Conservation (phyloP, 208 protist species). For the Leishmania turanica region DNA sequence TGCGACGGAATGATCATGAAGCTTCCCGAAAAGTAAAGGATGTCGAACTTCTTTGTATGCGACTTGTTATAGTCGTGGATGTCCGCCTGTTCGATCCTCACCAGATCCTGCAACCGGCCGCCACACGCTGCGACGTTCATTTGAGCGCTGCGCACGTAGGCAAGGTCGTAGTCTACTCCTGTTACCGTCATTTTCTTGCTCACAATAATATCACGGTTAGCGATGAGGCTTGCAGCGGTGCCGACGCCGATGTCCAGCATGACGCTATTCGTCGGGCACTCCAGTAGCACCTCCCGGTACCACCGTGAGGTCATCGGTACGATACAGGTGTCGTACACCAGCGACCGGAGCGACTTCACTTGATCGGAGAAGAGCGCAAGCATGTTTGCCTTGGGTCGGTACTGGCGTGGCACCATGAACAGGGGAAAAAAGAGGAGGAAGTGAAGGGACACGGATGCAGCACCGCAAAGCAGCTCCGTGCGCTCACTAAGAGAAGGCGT, state of each 20-base stretch:
- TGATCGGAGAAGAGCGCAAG: constrained; percentile 26
- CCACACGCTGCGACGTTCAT: constrained; percentile 44
- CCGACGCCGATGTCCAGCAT: constrained; percentile 84
- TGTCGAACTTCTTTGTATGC: constrained; percentile 56
- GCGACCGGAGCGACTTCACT: constrained; percentile 40
- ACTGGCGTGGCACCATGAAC: neutral
- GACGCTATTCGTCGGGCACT: constrained; percentile 52
- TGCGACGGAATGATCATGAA: constrained; percentile 79
- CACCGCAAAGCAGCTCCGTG: neutral
- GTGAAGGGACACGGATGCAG: neutral
- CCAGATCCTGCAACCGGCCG: constrained; percentile 38
- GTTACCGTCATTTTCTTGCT: constrained; percentile 72
- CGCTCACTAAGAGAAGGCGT: neutral
- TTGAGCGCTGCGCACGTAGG: constrained; percentile 61
- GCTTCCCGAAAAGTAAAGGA: constrained; percentile 83
- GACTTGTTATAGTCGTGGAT: constrained; percentile 72
- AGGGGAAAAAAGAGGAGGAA: neutral
- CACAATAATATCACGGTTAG: constrained; percentile 73
- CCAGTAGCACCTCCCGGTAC: constrained; percentile 79
- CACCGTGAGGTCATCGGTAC: constrained; percentile 63
- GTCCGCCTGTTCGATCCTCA: constrained; percentile 56
- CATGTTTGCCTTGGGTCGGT: constrained; percentile 22
- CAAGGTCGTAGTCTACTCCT: constrained; percentile 73
- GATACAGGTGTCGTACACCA: constrained; percentile 67
- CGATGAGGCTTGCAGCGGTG: constrained; percentile 74